These are phyloP conservation scores for Gossypium sturtianum DNA, from an alignment of 345 rosid genomes.

Conservation along the genomic window DNA sequence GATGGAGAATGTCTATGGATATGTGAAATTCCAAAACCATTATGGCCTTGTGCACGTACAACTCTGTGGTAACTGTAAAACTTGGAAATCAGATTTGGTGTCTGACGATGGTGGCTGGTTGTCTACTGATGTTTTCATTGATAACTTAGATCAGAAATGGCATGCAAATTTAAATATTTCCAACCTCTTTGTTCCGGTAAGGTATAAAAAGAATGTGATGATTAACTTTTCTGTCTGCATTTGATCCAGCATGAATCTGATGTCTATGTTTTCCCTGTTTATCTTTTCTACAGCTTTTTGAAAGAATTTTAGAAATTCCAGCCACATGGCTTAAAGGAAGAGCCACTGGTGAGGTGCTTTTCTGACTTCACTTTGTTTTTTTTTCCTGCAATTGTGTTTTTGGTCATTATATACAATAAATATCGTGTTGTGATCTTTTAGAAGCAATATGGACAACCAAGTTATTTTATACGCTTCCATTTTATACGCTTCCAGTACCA, in stretches of 20 bases:
- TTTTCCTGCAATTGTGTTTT: not conserved
- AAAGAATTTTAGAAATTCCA: conserved; percentile 86
- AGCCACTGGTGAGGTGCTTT: conserved; percentile 80
- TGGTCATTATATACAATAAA: not conserved
- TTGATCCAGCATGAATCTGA: conserved; percentile 8
- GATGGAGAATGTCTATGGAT: conserved; percentile 79
- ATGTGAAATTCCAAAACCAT: conserved; percentile 84
- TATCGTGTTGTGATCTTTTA: not conserved
- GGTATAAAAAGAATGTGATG: conserved; percentile 23
- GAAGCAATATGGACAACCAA: not conserved
- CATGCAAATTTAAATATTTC: conserved; percentile 23
- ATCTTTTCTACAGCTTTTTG: conserved; percentile 64
- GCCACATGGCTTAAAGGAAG: conserved; percentile 85
- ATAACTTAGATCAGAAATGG: conserved; percentile 8
- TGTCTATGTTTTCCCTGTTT: conserved; percentile 6
- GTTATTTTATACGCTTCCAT: not conserved
- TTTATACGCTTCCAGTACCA: not conserved
- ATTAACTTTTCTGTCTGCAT: not conserved
- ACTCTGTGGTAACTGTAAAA: conserved; percentile 79
- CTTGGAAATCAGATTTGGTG: conserved; percentile 72
- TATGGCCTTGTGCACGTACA: conserved; percentile 79
- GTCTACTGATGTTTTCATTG: conserved; percentile 15
- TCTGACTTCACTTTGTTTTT: conserved; percentile 29
- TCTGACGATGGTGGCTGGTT: conserved; percentile 8
- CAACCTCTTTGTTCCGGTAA: conserved; percentile 91